Base-by-base conservation (phyloP, 75 land plant species). In the Pinus taeda region DNA sequence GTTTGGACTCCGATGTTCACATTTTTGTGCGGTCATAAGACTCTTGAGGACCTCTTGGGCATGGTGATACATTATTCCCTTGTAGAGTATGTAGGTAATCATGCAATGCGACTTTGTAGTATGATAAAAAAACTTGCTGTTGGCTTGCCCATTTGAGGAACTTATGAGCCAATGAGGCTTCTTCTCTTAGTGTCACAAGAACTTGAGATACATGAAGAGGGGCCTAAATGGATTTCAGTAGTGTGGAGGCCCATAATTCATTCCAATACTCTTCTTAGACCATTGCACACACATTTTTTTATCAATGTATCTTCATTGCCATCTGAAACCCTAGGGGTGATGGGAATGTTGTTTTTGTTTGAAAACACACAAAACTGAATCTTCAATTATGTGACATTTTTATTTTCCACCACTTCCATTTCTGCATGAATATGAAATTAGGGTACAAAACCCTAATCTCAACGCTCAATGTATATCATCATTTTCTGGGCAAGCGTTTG, bases 121-220 rank as follows among this genome's bases (percentile, higher is more conserved):
- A 39, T 77, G 92, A 33, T 76, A 62, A 76, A 80, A 90, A 36
- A 88, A n/a, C 89, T 4, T 45, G 57, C 33, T 79, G 89, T 18
- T 57, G 61, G 9, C 65, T 75, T 6, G 87, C 85, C 88, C 88
- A 88, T 15, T 63, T 57, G 75, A 93, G 88, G 65, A 88, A 83
- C 39, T 57, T 76, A 29, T 79, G 56, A 3, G 89, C 89, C 17
- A 78, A 42, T 7, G 30, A 42, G 1, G 87, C 77, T 29, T 87
- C 85, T 21, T 75, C 74, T 18, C 70, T 80, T 20, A 88, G 61
- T 18, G 61, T 74, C 29, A 79, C 22, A 37, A 88, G 77, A 60
- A 80, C 37, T 57, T 45, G 70, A 18, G 84, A 79, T 12, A 82
- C 84, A 59, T 77, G 55, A 60, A 75, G 24, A 3, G 86, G 89